Percentiles rank a stretch among this genome's conserved stretches.
Conservation (phyloP, 257 asterid genomes). For the Solanum bukasovii region DNA sequence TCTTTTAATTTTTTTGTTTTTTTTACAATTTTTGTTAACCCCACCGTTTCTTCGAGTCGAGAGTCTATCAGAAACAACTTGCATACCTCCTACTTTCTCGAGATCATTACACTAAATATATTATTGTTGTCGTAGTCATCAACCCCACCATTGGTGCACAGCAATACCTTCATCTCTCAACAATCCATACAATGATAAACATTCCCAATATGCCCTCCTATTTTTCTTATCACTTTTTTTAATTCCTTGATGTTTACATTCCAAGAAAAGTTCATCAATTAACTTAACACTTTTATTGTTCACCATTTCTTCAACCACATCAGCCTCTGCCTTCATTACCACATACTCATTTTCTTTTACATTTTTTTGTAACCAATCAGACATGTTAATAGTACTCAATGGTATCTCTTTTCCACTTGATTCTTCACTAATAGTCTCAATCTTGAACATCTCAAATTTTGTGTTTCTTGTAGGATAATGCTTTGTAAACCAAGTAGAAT, state of each 20-base stretch:
- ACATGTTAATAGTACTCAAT: slow-evolving; percentile 14
- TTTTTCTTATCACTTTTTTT: slow-evolving; percentile 20
- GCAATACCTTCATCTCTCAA: slow-evolving; percentile 75
- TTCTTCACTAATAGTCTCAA: slow-evolving; percentile 15
- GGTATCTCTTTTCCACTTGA: not conserved
- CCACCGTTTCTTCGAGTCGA: slow-evolving; percentile 33
- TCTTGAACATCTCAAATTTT: slow-evolving; percentile 25
- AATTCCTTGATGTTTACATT: slow-evolving; percentile 56
- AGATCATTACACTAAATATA: not conserved
- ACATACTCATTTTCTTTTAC: slow-evolving; percentile 57
- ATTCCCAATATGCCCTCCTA: slow-evolving; percentile 82
- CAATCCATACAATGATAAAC: slow-evolving; percentile 66
- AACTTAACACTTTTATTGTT: slow-evolving; percentile 32
- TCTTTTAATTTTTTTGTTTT: not conserved
- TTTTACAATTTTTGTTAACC: not conserved
- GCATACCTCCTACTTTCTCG: accelerated
- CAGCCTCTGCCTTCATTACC: slow-evolving; percentile 86
- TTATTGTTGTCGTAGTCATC: not conserved
- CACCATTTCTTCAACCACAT: slow-evolving; percentile 61
- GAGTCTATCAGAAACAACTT: accelerated
- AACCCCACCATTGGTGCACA: slow-evolving; percentile 88
- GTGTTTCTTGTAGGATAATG: slow-evolving; percentile 34
- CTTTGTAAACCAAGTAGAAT: slow-evolving; percentile 31
- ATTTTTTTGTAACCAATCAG: slow-evolving; percentile 42
- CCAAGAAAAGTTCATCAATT: slow-evolving; percentile 71